Percentiles rank a stretch among this genome's conserved stretches.
phyloP scores from a whole-genome alignment of 371 early-diverging fungal species.

The Apophysomyces trapeziformis region DNA sequence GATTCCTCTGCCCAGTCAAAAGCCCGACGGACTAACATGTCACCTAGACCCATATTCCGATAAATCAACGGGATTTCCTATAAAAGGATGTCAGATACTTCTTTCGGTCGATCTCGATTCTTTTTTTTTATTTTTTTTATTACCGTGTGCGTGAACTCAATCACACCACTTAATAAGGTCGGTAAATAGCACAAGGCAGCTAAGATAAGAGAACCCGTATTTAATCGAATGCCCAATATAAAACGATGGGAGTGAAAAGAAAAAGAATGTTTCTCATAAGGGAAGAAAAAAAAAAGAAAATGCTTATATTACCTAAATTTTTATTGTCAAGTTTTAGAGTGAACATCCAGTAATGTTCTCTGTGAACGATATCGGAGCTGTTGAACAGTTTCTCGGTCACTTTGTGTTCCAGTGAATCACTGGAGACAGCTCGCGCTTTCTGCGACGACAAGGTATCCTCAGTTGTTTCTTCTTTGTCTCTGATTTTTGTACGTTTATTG shows the following conservation, averaged over 20 bases:
- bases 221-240: neutral
- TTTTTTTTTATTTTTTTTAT: constrained; percentile 10
- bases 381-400: neutral
- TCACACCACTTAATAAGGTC: constrained; percentile 23
- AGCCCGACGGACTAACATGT: constrained; percentile 21
- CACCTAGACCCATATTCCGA: constrained; percentile 28
- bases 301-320: neutral
- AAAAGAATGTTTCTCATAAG: too few species aligned
- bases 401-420: neutral
- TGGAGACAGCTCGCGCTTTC: neutral
- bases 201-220: neutral
- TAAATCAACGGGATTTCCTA: constrained; percentile 31
- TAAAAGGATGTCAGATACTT: neutral
- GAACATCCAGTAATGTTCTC: neutral
- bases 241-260: neutral
- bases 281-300: too few species aligned
- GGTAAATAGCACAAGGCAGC: constrained; percentile 36
- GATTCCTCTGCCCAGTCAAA: constrained; percentile 27
- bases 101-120: neutral
- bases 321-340: neutral
- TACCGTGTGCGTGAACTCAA: constrained; percentile 37
- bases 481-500: constrained; percentile 3
- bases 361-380: neutral
- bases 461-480: neutral
- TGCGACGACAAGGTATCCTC: neutral